phyloP scores from a whole-genome alignment of 179 eudicot genomes.

The Kewa caespitosa region DNA sequence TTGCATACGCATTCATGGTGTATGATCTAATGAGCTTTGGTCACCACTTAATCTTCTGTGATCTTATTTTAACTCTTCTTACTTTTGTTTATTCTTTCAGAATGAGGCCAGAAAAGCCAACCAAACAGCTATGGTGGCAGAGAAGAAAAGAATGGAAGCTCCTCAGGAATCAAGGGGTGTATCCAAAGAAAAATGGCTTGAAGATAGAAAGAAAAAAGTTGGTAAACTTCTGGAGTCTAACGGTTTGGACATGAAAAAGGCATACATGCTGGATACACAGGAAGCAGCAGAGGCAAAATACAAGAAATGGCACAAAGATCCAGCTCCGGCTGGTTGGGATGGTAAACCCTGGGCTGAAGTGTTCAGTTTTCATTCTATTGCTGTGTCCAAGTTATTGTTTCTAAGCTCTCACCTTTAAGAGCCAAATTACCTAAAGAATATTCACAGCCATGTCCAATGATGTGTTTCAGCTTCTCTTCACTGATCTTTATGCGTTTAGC shows the following conservation, averaged over 20 bases:
- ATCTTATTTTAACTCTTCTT: no score
- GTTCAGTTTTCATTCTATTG: background rate
- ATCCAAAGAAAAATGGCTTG: slow-evolving; percentile 94
- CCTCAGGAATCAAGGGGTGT: slow-evolving; percentile 85
- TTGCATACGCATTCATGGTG: background rate
- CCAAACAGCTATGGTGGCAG: slow-evolving; percentile 89
- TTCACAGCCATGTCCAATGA: no score
- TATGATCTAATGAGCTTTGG: background rate
- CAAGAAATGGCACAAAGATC: slow-evolving; percentile 93
- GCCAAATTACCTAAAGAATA: background rate
- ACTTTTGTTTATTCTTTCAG: slow-evolving; percentile 38
- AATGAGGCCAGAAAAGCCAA: slow-evolving; percentile 95
- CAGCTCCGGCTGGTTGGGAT: slow-evolving; percentile 96
- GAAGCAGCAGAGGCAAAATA: slow-evolving; percentile 83
- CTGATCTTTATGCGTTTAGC: no score
- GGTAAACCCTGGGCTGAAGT: slow-evolving; percentile 42
- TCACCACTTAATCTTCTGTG: background rate
- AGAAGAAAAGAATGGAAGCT: slow-evolving; percentile 85
- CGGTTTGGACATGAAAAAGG: slow-evolving; percentile 88
- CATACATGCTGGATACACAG: slow-evolving; percentile 93
- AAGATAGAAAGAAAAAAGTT: slow-evolving; percentile 94
- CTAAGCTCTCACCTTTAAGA: background rate
- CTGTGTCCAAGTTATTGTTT: background rate
- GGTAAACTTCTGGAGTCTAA: slow-evolving; percentile 87
- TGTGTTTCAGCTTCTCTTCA: no score